Evolutionary conservation across 1,284 basidiomycete genomes (phyloP), one percentile per base, ranked within the genome.

Genomic region (Peniophora sp.): DNA sequence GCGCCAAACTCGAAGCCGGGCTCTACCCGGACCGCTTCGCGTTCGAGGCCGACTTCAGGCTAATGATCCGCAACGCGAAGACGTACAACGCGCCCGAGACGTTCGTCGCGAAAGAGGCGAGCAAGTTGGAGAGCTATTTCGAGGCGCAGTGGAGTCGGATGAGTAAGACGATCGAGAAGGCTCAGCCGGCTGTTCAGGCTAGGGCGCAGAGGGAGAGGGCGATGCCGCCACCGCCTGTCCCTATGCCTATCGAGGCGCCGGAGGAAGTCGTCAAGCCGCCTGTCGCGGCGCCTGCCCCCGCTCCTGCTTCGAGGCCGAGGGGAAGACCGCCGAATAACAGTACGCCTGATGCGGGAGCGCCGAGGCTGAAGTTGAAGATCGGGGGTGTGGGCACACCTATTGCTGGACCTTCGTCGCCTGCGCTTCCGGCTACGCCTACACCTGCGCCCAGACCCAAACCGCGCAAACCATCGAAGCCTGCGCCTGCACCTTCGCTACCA

Each of bases 1-100:
- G 76, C 18, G 88, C 88, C 50, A 98, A 97, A 67, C 71, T 99
- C 22, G 85, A 92, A 60, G 82, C 79, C 53, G 93, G 93, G 0
- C 80, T 94, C 48, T 99, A 98, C 71, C 78, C 82, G 54, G 81
- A 90, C 60, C 84, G 94, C 20, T 83, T 86, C 61, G 86, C 78
- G 18, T 96, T 98, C 64, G 85, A 88, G 59, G 74, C 77, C 17
- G 96, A 99, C 65, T 89, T 99, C 64, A 83, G 79, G 52, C 78
- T 97, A 47, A 91, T 99, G 79, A 79, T 95, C 53, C 64, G 72
- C 47, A 99, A 99, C 62, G 92, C 94, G 37, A 88, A 88, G 64
- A 75, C 78, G 17, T 99, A 96, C 71, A 99, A 98, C 59, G 64
- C 74, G 24, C 70, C 76, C 3, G 85, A 81, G 27, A 86, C 83